Evolutionary conservation across 129 eudicot genomes (phyloP).

Genomic region (Ambrosia trifida): DNA sequence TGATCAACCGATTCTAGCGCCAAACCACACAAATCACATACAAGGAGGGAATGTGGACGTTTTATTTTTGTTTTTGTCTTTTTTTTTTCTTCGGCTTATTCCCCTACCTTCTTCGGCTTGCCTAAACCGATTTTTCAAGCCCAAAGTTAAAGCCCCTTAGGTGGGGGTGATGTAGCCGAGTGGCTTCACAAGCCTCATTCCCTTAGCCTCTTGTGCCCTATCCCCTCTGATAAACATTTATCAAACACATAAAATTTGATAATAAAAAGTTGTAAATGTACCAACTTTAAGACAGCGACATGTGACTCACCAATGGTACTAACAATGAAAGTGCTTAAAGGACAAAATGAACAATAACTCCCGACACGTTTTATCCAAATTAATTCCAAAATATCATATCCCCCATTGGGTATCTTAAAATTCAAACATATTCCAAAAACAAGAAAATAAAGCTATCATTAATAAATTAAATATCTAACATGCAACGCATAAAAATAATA

Average conservation of each 20-base stretch:
- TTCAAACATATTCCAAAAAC: constrained; percentile 9
- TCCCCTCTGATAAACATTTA: not conserved
- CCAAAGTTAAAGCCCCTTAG: no score
- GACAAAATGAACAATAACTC: constrained; percentile 33
- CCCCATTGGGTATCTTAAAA: constrained; percentile 4
- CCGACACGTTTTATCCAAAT: constrained; percentile 30
- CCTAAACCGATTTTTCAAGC: no score
- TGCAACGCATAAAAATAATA: not conserved
- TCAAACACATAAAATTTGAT: constrained; percentile 21
- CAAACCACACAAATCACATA: no score
- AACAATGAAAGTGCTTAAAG: constrained; percentile 34
- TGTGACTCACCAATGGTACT: constrained; percentile 42
- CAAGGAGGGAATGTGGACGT: no score
- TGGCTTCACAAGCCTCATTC: no score
- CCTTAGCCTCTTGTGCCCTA: no score
- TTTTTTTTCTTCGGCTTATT: no score
- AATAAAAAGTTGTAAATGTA: constrained; percentile 24
- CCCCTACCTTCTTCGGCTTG: no score
- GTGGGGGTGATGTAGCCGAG: no score
- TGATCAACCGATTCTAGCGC: no score
- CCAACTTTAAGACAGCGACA: constrained; percentile 43
- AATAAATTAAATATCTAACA: not conserved
- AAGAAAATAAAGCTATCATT: not conserved
- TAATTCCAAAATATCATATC: constrained; percentile 27
- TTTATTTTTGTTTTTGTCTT: no score